phyloP scores from a whole-genome alignment of 805 yeast species.

The Crinitomyces ghanaensis region DNA sequence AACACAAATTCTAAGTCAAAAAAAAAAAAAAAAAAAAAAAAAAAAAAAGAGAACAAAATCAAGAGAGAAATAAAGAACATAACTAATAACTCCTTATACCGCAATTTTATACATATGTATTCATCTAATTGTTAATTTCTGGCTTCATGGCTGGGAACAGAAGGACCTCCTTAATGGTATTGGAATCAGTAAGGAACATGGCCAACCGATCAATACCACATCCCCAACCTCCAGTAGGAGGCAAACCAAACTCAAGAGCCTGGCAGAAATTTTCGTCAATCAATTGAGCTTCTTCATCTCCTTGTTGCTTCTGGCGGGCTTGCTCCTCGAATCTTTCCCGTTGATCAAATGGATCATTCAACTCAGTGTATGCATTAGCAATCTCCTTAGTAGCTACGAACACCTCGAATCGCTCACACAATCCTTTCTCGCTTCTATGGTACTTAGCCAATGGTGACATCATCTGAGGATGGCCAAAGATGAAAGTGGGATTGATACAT shows the following conservation, averaged over 20 bases:
- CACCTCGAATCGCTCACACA: conserved; percentile 97
- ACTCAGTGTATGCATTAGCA: conserved; percentile 95
- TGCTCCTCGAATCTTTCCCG: conserved; percentile 97
- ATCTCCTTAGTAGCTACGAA: conserved; percentile 98
- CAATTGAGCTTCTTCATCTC: conserved; percentile 97
- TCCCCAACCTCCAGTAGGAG: conserved; percentile 99
- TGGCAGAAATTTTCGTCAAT: conserved; percentile 95
- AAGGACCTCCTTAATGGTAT: conserved; percentile 94
- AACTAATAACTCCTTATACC: too few species aligned
- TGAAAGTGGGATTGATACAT: conserved; percentile 93
- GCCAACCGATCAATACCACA: conserved; percentile 97
- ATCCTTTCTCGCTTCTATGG: conserved; percentile 83
- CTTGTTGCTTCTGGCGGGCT: conserved; percentile 96
- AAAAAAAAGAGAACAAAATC: too few species aligned
- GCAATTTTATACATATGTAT: too few species aligned
- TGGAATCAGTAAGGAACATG: conserved; percentile 94
- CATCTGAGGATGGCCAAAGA: conserved; percentile 98
- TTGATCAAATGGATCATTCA: conserved; percentile 98
- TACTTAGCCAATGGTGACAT: conserved; percentile 99
- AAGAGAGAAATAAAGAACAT: too few species aligned
- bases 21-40: too few species aligned
- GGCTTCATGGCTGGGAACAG: conserved; percentile 99
- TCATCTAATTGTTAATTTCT: conserved; percentile 38
- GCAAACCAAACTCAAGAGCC: conserved; percentile 95
- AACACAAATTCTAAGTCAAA: too few species aligned